Conservation (phyloP, 2,329 filamentous ascomycete species). For the Colletotrichum echinochloae region DNA sequence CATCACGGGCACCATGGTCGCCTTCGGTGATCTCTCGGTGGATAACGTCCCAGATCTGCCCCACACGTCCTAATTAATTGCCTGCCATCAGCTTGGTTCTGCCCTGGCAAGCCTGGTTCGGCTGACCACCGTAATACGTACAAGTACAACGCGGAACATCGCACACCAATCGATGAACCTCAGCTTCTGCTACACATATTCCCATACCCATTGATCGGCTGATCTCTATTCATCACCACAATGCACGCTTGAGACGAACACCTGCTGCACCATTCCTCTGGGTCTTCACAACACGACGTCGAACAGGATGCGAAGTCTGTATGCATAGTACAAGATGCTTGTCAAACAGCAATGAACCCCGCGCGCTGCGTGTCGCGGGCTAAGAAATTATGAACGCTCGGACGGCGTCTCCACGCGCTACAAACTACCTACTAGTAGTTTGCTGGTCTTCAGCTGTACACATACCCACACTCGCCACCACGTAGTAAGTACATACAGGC, state of each 20-base stretch:
- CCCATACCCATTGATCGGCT: neutral
- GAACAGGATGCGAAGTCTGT: neutral
- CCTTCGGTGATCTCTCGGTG: slow-evolving; percentile 16
- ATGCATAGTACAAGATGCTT: neutral
- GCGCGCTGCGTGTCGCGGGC: slow-evolving; percentile 1
- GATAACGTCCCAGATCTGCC: slow-evolving; percentile 14
- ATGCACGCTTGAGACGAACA: neutral
- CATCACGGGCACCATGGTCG: neutral
- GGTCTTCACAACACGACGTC: neutral
- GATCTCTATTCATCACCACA: neutral
- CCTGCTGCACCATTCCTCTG: neutral
- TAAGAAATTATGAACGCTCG: neutral
- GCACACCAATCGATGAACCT: neutral
- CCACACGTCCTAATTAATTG: slow-evolving; percentile 2
- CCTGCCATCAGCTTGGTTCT: neutral
- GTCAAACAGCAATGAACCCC: slow-evolving; percentile 7
- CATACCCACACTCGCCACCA: slow-evolving; percentile 6
- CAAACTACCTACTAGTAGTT: neutral
- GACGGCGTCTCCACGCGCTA: neutral
- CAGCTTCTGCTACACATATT: neutral
- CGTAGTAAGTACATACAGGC: neutral
- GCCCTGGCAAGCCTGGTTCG: slow-evolving; percentile 4
- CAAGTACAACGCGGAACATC: neutral
- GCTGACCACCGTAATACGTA: neutral
- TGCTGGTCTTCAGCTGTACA: slow-evolving; percentile 16